A percentile compares a stretch with the other conserved stretches of the same genome.
Evolutionary conservation across 1,284 basidiomycete species (phyloP).

Genomic region (Ustilago tritici): DNA sequence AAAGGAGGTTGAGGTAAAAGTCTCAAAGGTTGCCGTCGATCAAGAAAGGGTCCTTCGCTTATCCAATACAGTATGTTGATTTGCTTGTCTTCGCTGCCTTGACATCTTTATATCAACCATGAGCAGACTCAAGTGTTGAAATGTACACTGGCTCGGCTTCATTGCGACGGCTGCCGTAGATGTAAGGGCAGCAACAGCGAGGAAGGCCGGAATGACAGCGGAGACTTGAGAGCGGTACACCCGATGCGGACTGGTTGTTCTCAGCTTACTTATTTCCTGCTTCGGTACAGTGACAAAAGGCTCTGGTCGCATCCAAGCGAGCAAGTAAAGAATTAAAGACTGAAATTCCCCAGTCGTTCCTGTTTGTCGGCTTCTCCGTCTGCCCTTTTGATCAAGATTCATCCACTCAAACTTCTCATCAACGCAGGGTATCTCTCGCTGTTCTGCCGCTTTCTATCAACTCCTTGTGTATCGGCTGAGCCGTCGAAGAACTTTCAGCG

Average conservation of each 20-base stretch:
- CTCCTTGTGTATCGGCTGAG: neutral
- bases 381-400: neutral
- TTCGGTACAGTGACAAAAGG: no score
- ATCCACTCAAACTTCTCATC: neutral
- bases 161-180: no score
- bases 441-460: neutral
- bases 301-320: no score
- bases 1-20: neutral
- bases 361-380: neutral
- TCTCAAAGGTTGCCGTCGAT: conserved; percentile 13
- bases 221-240: neutral
- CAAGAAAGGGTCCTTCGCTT: conserved; percentile 34
- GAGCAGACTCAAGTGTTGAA: no score
- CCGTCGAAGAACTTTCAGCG: neutral
- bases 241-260: no score
- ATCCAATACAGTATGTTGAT: conserved; percentile 7
- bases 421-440: no score
- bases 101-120: no score
- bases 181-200: no score
- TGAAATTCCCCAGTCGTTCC: neutral
- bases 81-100: neutral
- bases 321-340: no score
- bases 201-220: neutral
- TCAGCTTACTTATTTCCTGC: no score
- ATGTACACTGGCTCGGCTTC: no score